A percentile compares a stretch with the other conserved stretches of the same genome.
These are phyloP conservation scores for Fonsecaea monophora DNA, from an alignment of 2,329 filamentous ascomycete species.

Conservation along the genomic window DNA sequence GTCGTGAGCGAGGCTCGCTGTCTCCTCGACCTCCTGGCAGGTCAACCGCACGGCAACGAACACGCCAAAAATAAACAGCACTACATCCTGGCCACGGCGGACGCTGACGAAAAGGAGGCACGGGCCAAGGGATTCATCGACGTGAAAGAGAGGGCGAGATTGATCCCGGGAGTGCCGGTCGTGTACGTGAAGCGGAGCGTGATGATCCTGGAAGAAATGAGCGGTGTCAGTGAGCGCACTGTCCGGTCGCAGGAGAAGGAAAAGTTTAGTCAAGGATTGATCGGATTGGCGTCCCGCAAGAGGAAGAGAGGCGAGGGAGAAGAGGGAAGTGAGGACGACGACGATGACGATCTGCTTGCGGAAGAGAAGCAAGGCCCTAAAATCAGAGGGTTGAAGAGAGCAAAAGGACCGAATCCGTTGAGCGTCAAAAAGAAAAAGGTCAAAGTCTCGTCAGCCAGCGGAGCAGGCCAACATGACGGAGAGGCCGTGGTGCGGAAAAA, in stretches of 20 bases:
- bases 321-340: conserved; percentile 35
- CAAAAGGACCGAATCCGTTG: conserved; percentile 56
- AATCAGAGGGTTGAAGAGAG: conserved; percentile 46
- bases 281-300: conserved; percentile 44
- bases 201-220: conserved; percentile 59
- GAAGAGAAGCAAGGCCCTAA: conserved; percentile 42
- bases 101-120: conserved; percentile 43
- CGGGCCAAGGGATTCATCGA: conserved; percentile 45
- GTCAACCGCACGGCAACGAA: conserved; percentile 42
- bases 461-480: conserved; percentile 31
- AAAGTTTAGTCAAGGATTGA: conserved; percentile 55
- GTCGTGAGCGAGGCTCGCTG: conserved; percentile 46
- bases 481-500: conserved; percentile 30
- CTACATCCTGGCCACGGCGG: conserved; percentile 55
- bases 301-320: conserved; percentile 44
- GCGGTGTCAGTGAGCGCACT: conserved; percentile 50
- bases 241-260: conserved; percentile 54
- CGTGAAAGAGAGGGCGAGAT: conserved; percentile 50
- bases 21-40: conserved; percentile 52
- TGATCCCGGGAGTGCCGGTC: conserved; percentile 57
- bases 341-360: conserved; percentile 31
- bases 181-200: conserved; percentile 60
- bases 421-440: conserved; percentile 57
- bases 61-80: conserved; percentile 56
- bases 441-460: conserved; percentile 26